These are phyloP conservation scores for Aspergillus hortae DNA, from an alignment of 2,329 filamentous ascomycete species.

Conservation along the genomic window DNA sequence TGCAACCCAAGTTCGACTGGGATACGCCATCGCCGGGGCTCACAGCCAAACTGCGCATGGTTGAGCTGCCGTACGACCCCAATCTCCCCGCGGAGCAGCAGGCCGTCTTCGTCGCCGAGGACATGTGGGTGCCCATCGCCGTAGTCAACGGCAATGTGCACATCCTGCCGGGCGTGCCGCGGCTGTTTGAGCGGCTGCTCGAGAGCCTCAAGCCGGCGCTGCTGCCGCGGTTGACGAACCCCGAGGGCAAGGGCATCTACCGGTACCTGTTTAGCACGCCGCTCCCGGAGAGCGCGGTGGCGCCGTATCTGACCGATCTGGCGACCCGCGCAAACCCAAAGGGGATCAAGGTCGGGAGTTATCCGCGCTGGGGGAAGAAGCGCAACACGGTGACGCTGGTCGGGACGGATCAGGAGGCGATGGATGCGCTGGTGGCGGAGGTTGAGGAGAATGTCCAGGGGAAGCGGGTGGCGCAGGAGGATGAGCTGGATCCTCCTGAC, in stretches of 20 bases:
- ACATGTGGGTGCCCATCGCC: slow-evolving; percentile 85
- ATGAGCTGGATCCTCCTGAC: slow-evolving; percentile 58
- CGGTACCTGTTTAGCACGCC: slow-evolving; percentile 84
- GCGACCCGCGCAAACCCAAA: slow-evolving; percentile 68
- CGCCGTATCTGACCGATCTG: slow-evolving; percentile 75
- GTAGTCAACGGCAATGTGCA: slow-evolving; percentile 92
- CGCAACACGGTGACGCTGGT: slow-evolving; percentile 89
- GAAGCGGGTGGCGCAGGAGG: slow-evolving; percentile 65
- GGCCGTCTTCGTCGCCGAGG: slow-evolving; percentile 72
- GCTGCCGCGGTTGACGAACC: slow-evolving; percentile 69
- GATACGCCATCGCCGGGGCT: slow-evolving; percentile 73
- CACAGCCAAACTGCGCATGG: slow-evolving; percentile 85
- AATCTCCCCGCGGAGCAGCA: slow-evolving; percentile 64
- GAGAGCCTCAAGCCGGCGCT: slow-evolving; percentile 71
- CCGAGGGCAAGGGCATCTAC: slow-evolving; percentile 74
- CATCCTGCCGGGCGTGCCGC: slow-evolving; percentile 85
- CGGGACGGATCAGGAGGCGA: slow-evolving; percentile 66
- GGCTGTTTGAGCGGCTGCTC: slow-evolving; percentile 75
- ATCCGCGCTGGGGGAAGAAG: slow-evolving; percentile 86
- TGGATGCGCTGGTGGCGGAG: slow-evolving; percentile 75
- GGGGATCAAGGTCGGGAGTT: slow-evolving; percentile 91
- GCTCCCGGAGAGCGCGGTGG: slow-evolving; percentile 78
- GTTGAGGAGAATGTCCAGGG: slow-evolving; percentile 76
- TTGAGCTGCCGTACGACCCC: slow-evolving; percentile 75
- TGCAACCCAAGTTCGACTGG: slow-evolving; percentile 77